Conservation (phyloP, 2,329 filamentous ascomycete genomes). For the Ustulina deusta region DNA sequence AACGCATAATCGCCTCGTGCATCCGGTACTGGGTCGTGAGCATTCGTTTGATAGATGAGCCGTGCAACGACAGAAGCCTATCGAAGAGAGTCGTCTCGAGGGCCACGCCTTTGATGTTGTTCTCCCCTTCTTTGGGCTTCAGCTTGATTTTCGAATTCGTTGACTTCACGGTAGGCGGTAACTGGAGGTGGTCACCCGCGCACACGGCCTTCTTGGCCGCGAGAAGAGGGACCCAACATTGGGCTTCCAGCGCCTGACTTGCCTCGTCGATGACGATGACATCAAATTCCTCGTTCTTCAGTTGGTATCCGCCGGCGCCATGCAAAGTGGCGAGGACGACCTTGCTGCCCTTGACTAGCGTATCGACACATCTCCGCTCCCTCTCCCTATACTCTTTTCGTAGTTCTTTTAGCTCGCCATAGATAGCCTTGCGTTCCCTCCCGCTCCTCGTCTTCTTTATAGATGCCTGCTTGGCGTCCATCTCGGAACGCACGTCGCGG, state of each 20-base stretch:
- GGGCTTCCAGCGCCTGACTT: constrained; percentile 93
- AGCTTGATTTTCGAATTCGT: constrained; percentile 62
- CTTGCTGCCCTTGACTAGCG: constrained; percentile 80
- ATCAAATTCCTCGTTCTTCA: constrained; percentile 85
- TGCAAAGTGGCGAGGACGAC: constrained; percentile 94
- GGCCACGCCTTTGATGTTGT: constrained; percentile 64
- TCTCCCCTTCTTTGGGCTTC: constrained; percentile 53
- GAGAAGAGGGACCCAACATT: constrained; percentile 94
- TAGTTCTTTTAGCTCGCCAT: constrained; percentile 84
- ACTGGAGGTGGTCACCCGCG: constrained; percentile 92
- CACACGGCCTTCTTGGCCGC: constrained; percentile 86
- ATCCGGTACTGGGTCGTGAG: constrained; percentile 98
- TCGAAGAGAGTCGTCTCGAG: constrained; percentile 96
- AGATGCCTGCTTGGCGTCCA: constrained; percentile 90
- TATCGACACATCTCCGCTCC: constrained; percentile 83
- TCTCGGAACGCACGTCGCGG: constrained; percentile 88
- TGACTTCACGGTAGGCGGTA: constrained; percentile 95
- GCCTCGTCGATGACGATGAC: constrained; percentile 97
- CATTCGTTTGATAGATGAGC: constrained; percentile 88
- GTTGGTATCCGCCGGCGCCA: constrained; percentile 86
- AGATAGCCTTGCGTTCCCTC: constrained; percentile 82
- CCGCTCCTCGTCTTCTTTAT: constrained; percentile 88
- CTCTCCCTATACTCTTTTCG: constrained; percentile 89
- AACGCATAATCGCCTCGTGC: constrained; percentile 95
- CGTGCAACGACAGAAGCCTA: constrained; percentile 83